Percentiles rank a stretch among this genome's conserved stretches.
These are phyloP conservation scores for Paraconiothyrium brasiliense DNA, from an alignment of 2,329 filamentous ascomycete genomes.

Conservation along the genomic window DNA sequence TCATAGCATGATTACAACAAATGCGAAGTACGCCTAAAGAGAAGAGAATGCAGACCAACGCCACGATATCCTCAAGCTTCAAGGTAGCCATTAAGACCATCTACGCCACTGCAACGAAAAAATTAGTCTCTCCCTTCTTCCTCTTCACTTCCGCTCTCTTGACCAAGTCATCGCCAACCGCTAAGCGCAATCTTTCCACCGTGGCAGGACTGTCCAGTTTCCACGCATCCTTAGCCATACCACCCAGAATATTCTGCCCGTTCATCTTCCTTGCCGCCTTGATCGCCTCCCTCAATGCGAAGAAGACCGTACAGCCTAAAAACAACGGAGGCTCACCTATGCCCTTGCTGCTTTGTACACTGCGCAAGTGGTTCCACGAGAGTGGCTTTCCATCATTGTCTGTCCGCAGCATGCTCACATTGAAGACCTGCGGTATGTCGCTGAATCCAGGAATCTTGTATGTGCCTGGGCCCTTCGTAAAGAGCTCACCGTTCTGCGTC, in stretches of 20 bases:
- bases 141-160: conserved; percentile 72
- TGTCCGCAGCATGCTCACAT: conserved; percentile 80
- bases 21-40: no score
- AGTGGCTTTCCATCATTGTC: conserved; percentile 59
- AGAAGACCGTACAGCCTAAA: conserved; percentile 84
- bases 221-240: conserved; percentile 59
- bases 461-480: conserved; percentile 70
- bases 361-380: conserved; percentile 83
- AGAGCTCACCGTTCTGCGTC: conserved; percentile 71
- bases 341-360: conserved; percentile 82
- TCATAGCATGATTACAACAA: no score
- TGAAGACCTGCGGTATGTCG: conserved; percentile 86
- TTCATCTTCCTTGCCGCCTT: conserved; percentile 71
- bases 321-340: conserved; percentile 79
- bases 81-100: background rate
- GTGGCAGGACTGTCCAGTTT: conserved; percentile 81
- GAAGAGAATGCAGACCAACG: no score
- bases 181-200: conserved; percentile 79
- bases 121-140: conserved; percentile 70
- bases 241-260: conserved; percentile 53
- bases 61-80: no score
- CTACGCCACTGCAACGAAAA: conserved; percentile 42
- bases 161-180: conserved; percentile 82
- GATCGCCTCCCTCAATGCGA: conserved; percentile 84
- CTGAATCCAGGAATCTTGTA: conserved; percentile 92